Conservation (phyloP, 768 basidiomycete genomes). For the Piloderma croceum region DNA sequence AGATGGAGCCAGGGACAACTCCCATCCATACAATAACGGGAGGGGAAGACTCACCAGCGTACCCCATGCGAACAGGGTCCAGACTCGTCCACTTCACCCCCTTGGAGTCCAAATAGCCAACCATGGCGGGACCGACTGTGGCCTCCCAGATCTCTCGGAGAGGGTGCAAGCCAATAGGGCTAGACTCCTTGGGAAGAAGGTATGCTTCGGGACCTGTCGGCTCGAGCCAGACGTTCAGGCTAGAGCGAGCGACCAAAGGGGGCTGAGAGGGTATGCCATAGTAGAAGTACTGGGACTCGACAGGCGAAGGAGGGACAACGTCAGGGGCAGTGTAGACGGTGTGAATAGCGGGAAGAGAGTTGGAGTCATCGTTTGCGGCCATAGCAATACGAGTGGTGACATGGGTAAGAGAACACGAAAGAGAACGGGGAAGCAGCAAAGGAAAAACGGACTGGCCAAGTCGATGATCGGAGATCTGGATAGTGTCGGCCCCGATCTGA, state of each 20-base stretch:
- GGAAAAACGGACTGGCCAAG: too few species aligned
- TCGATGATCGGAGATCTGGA: too few species aligned
- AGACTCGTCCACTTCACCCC: constrained; percentile 24
- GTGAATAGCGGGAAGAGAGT: too few species aligned
- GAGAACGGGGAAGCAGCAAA: too few species aligned
- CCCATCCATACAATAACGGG: constrained; percentile 17
- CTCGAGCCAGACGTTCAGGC: constrained; percentile 16
- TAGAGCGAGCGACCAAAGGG: constrained; percentile 23
- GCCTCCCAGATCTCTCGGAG: constrained; percentile 18
- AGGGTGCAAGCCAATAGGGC: constrained; percentile 18
- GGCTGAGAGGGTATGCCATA: constrained; percentile 26
- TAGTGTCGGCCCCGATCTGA: too few species aligned
- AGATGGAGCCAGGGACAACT: constrained; percentile 12
- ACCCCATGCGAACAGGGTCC: constrained; percentile 24
- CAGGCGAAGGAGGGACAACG: constrained; percentile 5
- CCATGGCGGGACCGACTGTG: constrained; percentile 9
- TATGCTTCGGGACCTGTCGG: constrained; percentile 23
- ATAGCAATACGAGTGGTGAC: too few species aligned
- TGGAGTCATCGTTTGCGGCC: too few species aligned
- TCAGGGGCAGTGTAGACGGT: too few species aligned
- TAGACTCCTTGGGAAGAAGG: constrained; percentile 18
- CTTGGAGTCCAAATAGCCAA: constrained; percentile 6
- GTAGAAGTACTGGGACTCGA: constrained; percentile 21
- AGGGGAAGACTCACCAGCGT: constrained; percentile 8
- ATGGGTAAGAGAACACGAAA: too few species aligned